These are phyloP conservation scores for Limnanthes douglasii DNA, from an alignment of 345 rosid species.

Conservation along the genomic window DNA sequence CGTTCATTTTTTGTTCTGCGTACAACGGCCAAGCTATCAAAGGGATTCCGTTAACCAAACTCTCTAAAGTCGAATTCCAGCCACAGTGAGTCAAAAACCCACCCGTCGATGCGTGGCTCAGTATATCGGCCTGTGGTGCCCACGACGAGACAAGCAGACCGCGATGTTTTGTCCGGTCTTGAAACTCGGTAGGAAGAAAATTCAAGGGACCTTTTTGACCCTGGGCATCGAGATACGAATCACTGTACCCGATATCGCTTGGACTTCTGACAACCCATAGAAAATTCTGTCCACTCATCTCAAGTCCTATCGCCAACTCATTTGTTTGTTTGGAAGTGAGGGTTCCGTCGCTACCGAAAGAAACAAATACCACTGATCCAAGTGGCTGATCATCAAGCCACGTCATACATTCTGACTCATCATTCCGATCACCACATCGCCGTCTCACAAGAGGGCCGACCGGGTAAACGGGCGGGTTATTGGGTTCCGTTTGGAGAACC, in stretches of 20 bases:
- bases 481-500: slow-evolving; percentile 2
- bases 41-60: slow-evolving; percentile 30
- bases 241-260: slow-evolving; percentile 6
- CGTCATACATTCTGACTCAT: slow-evolving; percentile 11
- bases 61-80: slow-evolving; percentile 60
- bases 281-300: slow-evolving; percentile 20
- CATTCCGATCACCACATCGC: not conserved
- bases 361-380: slow-evolving; percentile 15
- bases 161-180: slow-evolving; percentile 10
- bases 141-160: slow-evolving; percentile 36
- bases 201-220: slow-evolving; percentile 6
- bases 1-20: slow-evolving; percentile 40
- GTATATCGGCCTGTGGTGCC: slow-evolving; percentile 47
- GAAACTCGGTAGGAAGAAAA: slow-evolving; percentile 43
- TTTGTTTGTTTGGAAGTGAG: slow-evolving; percentile 10
- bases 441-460: slow-evolving; percentile 13
- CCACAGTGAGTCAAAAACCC: slow-evolving; percentile 63
- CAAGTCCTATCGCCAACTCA: slow-evolving; percentile 21
- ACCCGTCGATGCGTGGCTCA: slow-evolving; percentile 40
- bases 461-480: slow-evolving; percentile 13
- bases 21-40: slow-evolving; percentile 46
- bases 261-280: slow-evolving; percentile 23
- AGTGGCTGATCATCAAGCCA: slow-evolving; percentile 23
- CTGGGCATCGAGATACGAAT: slow-evolving; percentile 6
- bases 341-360: slow-evolving; percentile 27